Evolutionary conservation across 352 stramenopile species (phyloP), one percentile per base, ranked within the genome.

Genomic region (Phytophthora aleatoria): DNA sequence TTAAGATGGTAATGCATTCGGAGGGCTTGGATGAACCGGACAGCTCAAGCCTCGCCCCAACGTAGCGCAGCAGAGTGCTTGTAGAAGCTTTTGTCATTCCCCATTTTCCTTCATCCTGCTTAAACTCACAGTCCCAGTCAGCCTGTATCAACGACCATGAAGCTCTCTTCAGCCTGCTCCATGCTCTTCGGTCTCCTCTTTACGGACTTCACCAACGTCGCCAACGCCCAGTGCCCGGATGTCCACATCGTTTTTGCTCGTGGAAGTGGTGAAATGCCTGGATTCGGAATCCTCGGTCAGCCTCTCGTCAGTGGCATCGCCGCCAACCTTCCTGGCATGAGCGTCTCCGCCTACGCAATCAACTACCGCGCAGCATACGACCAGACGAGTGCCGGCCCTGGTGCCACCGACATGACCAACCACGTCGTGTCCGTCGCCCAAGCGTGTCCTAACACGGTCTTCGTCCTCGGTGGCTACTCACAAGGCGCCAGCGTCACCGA

Each of bases 261-360:
- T 33, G 73, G 73, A 12, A 81, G 58, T 11, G 51, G 52, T 10
- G 66, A 81, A 48, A 60, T 67, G 45, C 33, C 36, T 9, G 73
- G 73, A 5, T 52, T 79, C 11, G 73, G 73, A 5, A 65, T 71
- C 13, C 69, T 57, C 20, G 73, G 73, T 13, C 50, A 69, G 24
- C 70, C 73, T 1, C 59, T 81, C 11, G 61, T 74, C 15, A 69
- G 50, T 9, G 67, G 51, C 20, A 70, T 81, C 54, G 67, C 53
- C 5, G 63, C 51, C 7, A 58, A 57, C 13, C 63, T 81, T n/a
- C 26, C 15, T 9, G 69, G 73, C 24, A 78, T 73, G 69, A 76
- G 52, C 28, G 66, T 80, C 36, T 71, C 57, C 11, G 71, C 64
- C 8, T 82, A 79, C 38, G 66, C 73, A 0, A 66, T 81, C 7